Conservation (phyloP, 2,329 filamentous ascomycete species). For the Plenodomus tracheiphilus region DNA sequence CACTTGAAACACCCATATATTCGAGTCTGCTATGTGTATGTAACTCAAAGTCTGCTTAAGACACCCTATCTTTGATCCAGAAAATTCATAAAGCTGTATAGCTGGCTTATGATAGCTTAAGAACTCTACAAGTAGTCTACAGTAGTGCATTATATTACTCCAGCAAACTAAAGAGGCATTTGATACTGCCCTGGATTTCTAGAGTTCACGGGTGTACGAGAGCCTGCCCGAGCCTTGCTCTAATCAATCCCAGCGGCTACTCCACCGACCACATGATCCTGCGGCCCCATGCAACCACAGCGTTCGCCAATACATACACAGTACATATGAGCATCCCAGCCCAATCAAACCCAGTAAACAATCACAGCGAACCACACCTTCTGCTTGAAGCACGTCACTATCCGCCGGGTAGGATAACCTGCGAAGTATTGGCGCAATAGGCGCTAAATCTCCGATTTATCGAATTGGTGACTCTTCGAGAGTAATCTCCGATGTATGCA, state of each 20-base stretch:
- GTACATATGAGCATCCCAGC: background rate
- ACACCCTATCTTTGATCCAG: too few species aligned
- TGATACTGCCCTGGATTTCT: too few species aligned
- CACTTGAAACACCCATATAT: too few species aligned
- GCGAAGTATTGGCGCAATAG: conserved; percentile 4
- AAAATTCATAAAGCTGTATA: too few species aligned
- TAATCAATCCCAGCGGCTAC: conserved; percentile 4
- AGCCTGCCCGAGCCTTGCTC: conserved; percentile 7
- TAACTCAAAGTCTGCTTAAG: too few species aligned
- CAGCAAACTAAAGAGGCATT: too few species aligned
- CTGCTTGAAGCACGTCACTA: conserved; percentile 6
- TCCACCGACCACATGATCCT: conserved; percentile 7
- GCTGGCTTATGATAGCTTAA: too few species aligned
- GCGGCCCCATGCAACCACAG: conserved; percentile 1
- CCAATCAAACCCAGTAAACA: background rate
- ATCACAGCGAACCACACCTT: conserved; percentile 8
- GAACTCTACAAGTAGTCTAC: too few species aligned
- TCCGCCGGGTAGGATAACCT: background rate
- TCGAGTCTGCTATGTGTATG: too few species aligned
- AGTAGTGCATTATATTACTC: too few species aligned
- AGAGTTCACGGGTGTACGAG: too few species aligned
- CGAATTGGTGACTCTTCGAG: conserved; percentile 10
- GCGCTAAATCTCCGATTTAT: conserved; percentile 17
- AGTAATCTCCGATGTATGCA: conserved; percentile 12
- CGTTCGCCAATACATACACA: background rate